Evolutionary conservation across 768 basidiomycete species (phyloP), one percentile per base, ranked within the genome.

Genomic region (Megacollybia marginata): DNA sequence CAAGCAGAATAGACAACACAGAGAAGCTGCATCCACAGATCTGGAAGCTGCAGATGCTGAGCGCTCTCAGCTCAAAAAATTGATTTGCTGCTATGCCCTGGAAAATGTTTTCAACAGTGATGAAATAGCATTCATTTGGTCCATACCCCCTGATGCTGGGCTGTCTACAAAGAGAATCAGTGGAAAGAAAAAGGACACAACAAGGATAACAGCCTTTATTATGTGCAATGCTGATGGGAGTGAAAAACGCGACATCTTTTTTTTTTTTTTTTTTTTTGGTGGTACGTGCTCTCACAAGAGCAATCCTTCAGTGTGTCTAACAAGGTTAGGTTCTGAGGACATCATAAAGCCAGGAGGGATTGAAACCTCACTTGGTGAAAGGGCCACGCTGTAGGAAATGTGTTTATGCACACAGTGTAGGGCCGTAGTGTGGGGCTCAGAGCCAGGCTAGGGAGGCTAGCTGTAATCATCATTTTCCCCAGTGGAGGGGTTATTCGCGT

Each of bases 91-190:
- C 8, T 40, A 40, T 40, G 38, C 18, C 2, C 4, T 8, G 5
- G 8, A 40, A 16, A 40, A 49, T 23, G n/a, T 16, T n/a, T 49
- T 23, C 5, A 49, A 49, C 33, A 31, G 12, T 32, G 48, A 49
- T 42, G 42, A 49, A 33, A 43, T 20, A 2, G 19, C 8, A n/a
- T 42, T 42, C 16, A 32, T 42, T 46, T 42, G 13, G 16, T 15
- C 38, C 18, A 20, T 43, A 15, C 47, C 50, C 11, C 57, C 59
- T 13, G 57, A 62, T 43, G 46, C 46, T 11, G 56, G 58, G 1
- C 56, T 61, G 23, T 52, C 58, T 18, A 56, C 48, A 2, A 40
- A 55, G 20, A 52, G 51, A 42, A 56, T 61, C 53, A 53, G 48
- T 35, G 57, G 55, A 10, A 54, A 56, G 36, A 61, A 61, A 34